These are phyloP conservation scores for Pelargonium nanum DNA, from an alignment of 345 rosid genomes.

Conservation along the genomic window DNA sequence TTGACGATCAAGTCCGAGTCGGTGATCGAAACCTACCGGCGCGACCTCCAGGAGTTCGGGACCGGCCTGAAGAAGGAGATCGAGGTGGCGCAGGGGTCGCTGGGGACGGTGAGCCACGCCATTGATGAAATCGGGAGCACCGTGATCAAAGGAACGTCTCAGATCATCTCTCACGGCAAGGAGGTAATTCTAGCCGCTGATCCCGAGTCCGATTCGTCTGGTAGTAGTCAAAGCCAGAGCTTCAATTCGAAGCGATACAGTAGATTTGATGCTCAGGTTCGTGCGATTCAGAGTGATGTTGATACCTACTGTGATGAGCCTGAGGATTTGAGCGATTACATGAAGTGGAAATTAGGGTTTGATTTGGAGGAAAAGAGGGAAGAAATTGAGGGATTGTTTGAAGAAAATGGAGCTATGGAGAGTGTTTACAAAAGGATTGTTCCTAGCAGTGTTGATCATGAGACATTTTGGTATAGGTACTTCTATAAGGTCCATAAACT, in stretches of 20 bases:
- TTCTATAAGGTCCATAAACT: conserved; percentile 45
- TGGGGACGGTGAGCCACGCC: conserved; percentile 67
- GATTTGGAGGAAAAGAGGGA: conserved; percentile 29
- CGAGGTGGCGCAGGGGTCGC: conserved; percentile 58
- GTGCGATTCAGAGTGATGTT: conserved; percentile 37
- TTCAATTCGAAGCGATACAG: conserved; percentile 33
- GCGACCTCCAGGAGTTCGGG: conserved; percentile 64
- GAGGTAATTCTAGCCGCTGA: conserved; percentile 20
- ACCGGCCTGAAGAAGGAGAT: conserved; percentile 66
- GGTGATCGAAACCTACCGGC: conserved; percentile 53
- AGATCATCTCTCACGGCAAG: conserved; percentile 61
- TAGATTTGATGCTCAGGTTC: conserved; percentile 61
- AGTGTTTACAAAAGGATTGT: conserved; percentile 36
- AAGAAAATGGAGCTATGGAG: conserved; percentile 23
- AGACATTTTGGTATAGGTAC: conserved; percentile 53
- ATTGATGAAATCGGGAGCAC: conserved; percentile 73
- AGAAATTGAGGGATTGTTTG: conserved; percentile 31
- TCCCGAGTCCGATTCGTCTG: conserved; percentile 17
- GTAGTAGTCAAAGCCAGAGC: neutral
- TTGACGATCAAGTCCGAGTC: conserved; percentile 53
- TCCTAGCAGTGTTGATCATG: conserved; percentile 34
- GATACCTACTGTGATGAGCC: conserved; percentile 44
- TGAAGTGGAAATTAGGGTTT: conserved; percentile 47
- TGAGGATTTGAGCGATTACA: conserved; percentile 39
- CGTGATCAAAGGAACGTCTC: conserved; percentile 65